Conservation (phyloP, 1,284 basidiomycete genomes). For the Austroboletus novae-zelandiae region DNA sequence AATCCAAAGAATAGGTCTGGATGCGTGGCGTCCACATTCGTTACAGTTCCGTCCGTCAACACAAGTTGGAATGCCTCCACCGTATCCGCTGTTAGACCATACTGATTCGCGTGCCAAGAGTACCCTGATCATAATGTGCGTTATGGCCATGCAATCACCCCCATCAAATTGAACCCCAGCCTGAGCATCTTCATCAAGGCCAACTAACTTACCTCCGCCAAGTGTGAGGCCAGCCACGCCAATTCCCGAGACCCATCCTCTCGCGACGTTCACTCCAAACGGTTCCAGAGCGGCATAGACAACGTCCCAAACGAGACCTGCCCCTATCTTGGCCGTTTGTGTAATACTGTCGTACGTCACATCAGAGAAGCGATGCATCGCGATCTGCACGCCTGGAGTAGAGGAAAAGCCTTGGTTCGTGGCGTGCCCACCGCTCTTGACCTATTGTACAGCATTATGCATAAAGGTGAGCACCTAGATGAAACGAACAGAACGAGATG, state of each 20-base stretch:
- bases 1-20: constrained; percentile 48
- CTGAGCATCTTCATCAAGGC: neutral
- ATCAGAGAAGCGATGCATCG: constrained; percentile 25
- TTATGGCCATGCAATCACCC: constrained; percentile 2
- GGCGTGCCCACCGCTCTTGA: constrained; percentile 52
- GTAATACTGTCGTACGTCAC: constrained; percentile 23
- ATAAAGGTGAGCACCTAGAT: constrained; percentile 1
- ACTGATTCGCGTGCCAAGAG: constrained; percentile 52
- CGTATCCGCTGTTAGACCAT: constrained; percentile 51
- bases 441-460: constrained; percentile 28
- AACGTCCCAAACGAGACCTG: constrained; percentile 39
- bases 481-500: too few species aligned
- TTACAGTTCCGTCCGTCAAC: constrained; percentile 44
- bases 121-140: constrained; percentile 38
- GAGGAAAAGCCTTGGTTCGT: constrained; percentile 36
- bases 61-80: constrained; percentile 49
- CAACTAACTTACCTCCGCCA: constrained; percentile 22
- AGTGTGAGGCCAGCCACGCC: constrained; percentile 45
- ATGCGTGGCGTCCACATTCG: constrained; percentile 37
- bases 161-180: too few species aligned
- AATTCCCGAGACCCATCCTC: constrained; percentile 45
- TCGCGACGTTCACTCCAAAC: constrained; percentile 44
- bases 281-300: constrained; percentile 42
- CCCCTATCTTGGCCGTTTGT: constrained; percentile 41
- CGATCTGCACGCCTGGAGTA: constrained; percentile 21